Percentiles rank a stretch among this genome's conserved stretches.
Evolutionary conservation across 2,329 filamentous ascomycete species (phyloP).

Genomic region (Colletotrichum zoysiae): DNA sequence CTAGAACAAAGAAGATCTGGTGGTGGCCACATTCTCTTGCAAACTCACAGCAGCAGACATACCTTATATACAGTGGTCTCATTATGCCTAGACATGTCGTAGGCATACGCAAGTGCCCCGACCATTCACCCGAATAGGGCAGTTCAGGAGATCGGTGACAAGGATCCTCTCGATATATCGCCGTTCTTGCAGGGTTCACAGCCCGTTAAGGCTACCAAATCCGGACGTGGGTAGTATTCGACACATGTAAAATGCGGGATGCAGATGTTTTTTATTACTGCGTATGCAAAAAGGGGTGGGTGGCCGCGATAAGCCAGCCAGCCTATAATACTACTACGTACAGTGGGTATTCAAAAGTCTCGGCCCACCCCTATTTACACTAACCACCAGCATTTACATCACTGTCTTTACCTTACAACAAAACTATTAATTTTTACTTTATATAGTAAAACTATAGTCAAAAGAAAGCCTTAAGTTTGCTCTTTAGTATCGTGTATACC

Average conservation of each 20-base stretch:
- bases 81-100: too few relatives aligned
- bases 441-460: too few relatives aligned
- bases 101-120: background rate
- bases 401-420: too few relatives aligned
- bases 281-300: conserved; percentile 5
- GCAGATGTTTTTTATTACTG: background rate
- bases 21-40: background rate
- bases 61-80: background rate
- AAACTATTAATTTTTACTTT: too few relatives aligned
- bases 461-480: too few relatives aligned
- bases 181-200: conserved; percentile 6
- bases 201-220: conserved; percentile 4
- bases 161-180: conserved; percentile 4
- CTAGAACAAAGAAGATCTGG: background rate
- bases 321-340: background rate
- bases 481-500: too few relatives aligned
- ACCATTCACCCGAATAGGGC: conserved; percentile 21
- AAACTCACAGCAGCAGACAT: too few relatives aligned
- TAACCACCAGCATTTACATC: too few relatives aligned
- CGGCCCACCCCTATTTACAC: too few relatives aligned
- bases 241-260: background rate
- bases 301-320: background rate
- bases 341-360: too few relatives aligned
- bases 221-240: conserved; percentile 16
- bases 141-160: background rate